These are phyloP conservation scores for Trichoderma cornu-damae DNA, from an alignment of 2,329 filamentous ascomycete genomes.

Conservation along the genomic window DNA sequence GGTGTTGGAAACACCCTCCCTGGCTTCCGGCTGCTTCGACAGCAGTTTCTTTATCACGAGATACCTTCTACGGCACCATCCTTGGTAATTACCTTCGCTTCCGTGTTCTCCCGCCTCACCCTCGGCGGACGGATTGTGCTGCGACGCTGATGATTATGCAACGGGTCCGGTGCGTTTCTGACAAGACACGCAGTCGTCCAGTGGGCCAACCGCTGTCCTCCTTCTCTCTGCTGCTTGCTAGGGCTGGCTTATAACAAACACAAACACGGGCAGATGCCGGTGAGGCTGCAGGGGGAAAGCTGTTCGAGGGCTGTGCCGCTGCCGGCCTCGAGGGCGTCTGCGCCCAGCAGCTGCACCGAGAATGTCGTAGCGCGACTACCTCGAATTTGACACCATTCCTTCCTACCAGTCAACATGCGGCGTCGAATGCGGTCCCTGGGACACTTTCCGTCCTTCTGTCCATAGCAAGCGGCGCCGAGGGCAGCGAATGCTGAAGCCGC, in stretches of 20 bases:
- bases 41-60: too few relatives aligned
- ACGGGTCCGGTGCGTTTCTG: constrained; percentile 27
- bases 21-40: too few relatives aligned
- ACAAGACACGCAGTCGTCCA: neutral
- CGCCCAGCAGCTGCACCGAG: constrained; percentile 23
- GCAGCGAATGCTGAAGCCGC: neutral
- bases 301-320: constrained; percentile 34
- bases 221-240: constrained; percentile 10
- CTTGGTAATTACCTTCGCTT: constrained; percentile 35
- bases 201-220: neutral
- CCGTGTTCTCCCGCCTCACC: constrained; percentile 33
- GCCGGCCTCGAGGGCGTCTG: constrained; percentile 20
- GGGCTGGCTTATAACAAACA: constrained; percentile 35
- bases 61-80: constrained; percentile 41
- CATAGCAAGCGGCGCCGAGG: neutral
- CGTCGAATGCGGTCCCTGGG: constrained; percentile 22
- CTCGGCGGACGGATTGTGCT: constrained; percentile 40
- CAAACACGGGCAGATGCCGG: constrained; percentile 38
- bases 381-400: constrained; percentile 30
- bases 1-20: too few relatives aligned
- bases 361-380: constrained; percentile 25
- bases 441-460: constrained; percentile 8
- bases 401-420: constrained; percentile 16
- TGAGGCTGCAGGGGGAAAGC: too few relatives aligned
- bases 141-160: constrained; percentile 35